Evolutionary conservation across 2,329 filamentous ascomycete genomes (phyloP).

Genomic region (Penicillium thymicola): DNA sequence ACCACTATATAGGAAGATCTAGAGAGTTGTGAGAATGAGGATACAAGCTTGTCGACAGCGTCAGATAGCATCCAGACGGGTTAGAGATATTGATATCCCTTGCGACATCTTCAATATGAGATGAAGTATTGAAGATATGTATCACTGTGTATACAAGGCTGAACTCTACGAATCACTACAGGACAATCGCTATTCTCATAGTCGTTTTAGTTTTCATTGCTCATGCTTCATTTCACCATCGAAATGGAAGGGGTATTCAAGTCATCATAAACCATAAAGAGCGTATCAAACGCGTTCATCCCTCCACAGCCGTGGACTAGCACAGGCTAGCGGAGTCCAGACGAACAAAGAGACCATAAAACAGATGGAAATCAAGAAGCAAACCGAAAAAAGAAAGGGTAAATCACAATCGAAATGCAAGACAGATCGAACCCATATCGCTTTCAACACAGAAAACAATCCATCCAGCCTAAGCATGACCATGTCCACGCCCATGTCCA

Average conservation of each 20-base stretch:
- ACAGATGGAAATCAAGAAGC: not conserved
- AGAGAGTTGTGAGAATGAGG: not conserved
- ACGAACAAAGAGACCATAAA: not conserved
- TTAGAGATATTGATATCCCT: not conserved
- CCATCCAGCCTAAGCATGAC: not conserved
- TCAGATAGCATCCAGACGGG: not conserved
- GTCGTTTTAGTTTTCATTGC: not conserved
- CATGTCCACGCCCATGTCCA: constrained; percentile 8
- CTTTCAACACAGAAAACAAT: not conserved
- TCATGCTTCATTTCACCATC: not conserved
- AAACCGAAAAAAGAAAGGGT: not conserved
- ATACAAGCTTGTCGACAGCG: not conserved
- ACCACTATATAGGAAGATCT: not conserved
- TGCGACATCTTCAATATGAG: not conserved
- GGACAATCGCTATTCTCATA: not conserved
- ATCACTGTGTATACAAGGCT: not conserved
- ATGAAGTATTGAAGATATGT: too few relatives aligned
- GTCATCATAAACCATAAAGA: constrained; percentile 30
- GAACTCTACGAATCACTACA: not conserved
- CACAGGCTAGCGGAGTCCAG: not conserved
- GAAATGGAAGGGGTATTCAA: constrained; percentile 15
- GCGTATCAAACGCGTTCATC: not conserved
- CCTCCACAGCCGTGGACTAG: not conserved
- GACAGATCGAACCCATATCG: not conserved
- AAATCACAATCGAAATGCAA: not conserved